Percentiles rank a stretch among this genome's conserved stretches.
Evolutionary conservation across 495 filamentous ascomycete species (phyloP).

Genomic region (Tuber brumale): DNA sequence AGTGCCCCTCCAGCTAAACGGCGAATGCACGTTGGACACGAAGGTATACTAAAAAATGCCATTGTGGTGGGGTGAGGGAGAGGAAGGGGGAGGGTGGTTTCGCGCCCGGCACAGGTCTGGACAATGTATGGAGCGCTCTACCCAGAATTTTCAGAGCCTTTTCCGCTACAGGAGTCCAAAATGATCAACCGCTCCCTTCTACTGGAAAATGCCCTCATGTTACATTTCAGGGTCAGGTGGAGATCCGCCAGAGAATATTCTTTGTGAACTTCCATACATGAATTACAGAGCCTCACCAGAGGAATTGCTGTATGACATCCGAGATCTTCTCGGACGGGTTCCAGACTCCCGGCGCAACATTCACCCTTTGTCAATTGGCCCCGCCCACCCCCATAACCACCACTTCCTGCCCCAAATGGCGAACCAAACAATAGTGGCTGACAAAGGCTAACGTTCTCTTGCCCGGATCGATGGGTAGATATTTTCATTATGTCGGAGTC

Average conservation of each 20-base stretch:
- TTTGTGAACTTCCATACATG: background rate
- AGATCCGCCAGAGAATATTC: constrained; percentile 2
- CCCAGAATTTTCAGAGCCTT: background rate
- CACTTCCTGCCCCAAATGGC: background rate
- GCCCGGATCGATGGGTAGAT: background rate
- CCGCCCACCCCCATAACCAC: background rate
- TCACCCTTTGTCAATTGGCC: constrained; percentile 1
- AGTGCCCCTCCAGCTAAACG: constrained; percentile 30
- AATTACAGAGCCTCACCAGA: background rate
- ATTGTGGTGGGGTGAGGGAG: constrained; percentile 11
- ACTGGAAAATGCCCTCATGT: background rate
- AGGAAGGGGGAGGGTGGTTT: background rate
- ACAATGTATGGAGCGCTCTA: background rate
- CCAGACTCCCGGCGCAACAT: background rate
- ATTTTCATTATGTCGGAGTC: background rate
- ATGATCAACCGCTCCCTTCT: background rate
- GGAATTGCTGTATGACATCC: background rate
- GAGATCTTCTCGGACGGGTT: background rate
- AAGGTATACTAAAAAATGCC: constrained; percentile 27
- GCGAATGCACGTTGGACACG: constrained; percentile 34
- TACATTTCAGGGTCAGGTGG: background rate
- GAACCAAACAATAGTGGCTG: background rate
- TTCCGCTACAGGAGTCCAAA: background rate
- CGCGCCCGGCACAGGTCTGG: background rate
- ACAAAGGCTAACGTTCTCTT: background rate